phyloP scores from a whole-genome alignment of 371 early-diverging fungal genomes.

The Rhizopus arrhizus region DNA sequence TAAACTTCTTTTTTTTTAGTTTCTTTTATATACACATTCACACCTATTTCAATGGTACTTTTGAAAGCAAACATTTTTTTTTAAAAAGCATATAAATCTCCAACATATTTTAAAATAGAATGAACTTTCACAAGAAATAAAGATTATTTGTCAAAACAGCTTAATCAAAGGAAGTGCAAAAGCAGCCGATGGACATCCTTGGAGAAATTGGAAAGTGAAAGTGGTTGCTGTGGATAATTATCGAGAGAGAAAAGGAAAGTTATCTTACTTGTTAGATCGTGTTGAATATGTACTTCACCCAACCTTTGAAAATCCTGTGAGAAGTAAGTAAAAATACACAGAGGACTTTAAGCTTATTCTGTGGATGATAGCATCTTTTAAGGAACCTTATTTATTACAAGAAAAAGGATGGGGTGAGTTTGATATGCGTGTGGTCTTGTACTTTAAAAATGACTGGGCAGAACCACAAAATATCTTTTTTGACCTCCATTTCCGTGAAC shows the following conservation, averaged over 20 bases:
- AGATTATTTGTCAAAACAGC: conserved; percentile 45
- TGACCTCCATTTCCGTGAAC: conserved; percentile 65
- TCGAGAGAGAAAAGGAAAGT: conserved; percentile 50
- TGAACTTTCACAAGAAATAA: conserved; percentile 40
- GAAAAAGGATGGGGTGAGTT: conserved; percentile 79
- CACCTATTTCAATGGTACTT: too few relatives aligned
- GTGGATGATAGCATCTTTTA: conserved; percentile 50
- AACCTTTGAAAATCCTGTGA: conserved; percentile 65
- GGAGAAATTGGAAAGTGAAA: conserved; percentile 64
- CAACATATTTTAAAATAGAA: conserved; percentile 6
- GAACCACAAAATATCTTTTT: conserved; percentile 58
- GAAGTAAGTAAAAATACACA: conserved; percentile 50
- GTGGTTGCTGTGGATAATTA: conserved; percentile 51
- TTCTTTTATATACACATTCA: not conserved
- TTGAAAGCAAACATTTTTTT: too few relatives aligned
- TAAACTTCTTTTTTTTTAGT: not conserved
- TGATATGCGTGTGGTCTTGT: conserved; percentile 64
- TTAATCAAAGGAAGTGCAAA: conserved; percentile 38
- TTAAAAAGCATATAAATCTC: not conserved
- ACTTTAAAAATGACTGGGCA: conserved; percentile 53
- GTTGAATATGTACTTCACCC: conserved; percentile 78
- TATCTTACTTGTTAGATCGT: conserved; percentile 61
- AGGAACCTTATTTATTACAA: conserved; percentile 63
- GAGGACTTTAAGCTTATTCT: not conserved
- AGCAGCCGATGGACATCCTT: conserved; percentile 54